Evolutionary conservation across 306 rosid species (phyloP).

Genomic region (Quercus gilva): DNA sequence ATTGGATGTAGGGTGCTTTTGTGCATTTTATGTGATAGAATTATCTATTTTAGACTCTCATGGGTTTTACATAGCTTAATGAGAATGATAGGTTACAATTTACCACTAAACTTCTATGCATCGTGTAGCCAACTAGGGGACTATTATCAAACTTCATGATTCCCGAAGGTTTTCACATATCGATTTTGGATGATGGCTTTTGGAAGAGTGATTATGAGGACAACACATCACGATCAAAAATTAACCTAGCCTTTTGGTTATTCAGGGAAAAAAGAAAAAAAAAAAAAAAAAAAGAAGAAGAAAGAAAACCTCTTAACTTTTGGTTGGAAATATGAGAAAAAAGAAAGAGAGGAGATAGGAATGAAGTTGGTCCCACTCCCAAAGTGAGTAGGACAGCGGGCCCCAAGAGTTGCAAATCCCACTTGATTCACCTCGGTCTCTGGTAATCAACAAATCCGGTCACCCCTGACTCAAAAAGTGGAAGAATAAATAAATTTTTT

Average conservation of each 20-base stretch:
- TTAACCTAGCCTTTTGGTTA: constrained; percentile 37
- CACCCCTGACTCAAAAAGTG: constrained; percentile 45
- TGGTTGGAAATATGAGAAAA: constrained; percentile 41
- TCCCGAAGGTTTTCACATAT: too few relatives aligned
- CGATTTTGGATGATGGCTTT: neutral
- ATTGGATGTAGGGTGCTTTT: too few relatives aligned
- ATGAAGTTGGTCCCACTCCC: constrained; percentile 33
- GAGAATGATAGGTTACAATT: too few relatives aligned
- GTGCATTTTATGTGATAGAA: too few relatives aligned
- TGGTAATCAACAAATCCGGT: constrained; percentile 36
- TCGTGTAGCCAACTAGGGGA: too few relatives aligned
- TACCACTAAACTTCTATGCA: too few relatives aligned
- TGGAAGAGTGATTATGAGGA: neutral
- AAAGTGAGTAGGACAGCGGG: constrained; percentile 3
- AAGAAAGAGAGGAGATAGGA: constrained; percentile 15
- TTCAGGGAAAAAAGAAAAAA: constrained; percentile 22
- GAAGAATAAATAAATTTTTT: constrained; percentile 29
- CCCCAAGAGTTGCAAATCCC: constrained; percentile 23
- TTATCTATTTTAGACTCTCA: too few relatives aligned
- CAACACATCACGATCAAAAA: constrained; percentile 9
- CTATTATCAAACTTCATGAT: too few relatives aligned
- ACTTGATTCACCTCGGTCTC: neutral
- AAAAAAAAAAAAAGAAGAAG: constrained; percentile 7
- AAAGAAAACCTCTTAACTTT: constrained; percentile 19
- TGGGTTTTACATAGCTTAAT: too few relatives aligned